A percentile compares a stretch with the other conserved stretches of the same genome.
Conservation (phyloP, 2,329 filamentous ascomycete genomes). For the Cytospora paraplurivora region DNA sequence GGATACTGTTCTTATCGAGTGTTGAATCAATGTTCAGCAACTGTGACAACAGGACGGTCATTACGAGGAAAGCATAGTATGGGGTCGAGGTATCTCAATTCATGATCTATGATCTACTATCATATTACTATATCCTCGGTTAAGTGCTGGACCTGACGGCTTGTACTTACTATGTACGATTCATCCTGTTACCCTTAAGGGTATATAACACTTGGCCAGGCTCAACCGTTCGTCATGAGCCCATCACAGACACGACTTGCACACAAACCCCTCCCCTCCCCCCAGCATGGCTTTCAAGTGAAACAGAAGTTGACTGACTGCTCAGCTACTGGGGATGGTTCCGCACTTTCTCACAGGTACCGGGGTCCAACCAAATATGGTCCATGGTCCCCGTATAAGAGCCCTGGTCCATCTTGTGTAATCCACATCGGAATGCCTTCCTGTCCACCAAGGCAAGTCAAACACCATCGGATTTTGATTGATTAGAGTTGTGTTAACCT, state of each 20-base stretch:
- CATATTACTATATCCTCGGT: not conserved
- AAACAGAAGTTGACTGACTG: not conserved
- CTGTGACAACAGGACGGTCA: not conserved
- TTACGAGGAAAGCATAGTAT: not conserved
- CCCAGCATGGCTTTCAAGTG: no score
- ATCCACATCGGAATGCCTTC: not conserved
- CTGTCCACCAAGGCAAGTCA: not conserved
- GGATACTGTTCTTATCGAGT: not conserved
- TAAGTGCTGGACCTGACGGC: not conserved
- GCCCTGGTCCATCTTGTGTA: not conserved
- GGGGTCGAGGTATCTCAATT: not conserved
- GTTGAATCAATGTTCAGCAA: not conserved
- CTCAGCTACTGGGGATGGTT: not conserved
- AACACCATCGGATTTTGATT: not conserved
- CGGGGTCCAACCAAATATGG: not conserved
- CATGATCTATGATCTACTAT: not conserved
- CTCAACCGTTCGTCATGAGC: not conserved
- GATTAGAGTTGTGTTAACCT: not conserved
- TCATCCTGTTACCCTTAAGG: not conserved
- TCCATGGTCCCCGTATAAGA: slow-evolving; percentile 1
- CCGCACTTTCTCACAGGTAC: slow-evolving; percentile 6
- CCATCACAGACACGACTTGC: not conserved
- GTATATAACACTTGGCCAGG: slow-evolving; percentile 1
- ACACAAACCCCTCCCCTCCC: no score
- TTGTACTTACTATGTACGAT: not conserved